Conservation (phyloP, 352 stramenopile genomes). For the Globisporangium viniferum region DNA sequence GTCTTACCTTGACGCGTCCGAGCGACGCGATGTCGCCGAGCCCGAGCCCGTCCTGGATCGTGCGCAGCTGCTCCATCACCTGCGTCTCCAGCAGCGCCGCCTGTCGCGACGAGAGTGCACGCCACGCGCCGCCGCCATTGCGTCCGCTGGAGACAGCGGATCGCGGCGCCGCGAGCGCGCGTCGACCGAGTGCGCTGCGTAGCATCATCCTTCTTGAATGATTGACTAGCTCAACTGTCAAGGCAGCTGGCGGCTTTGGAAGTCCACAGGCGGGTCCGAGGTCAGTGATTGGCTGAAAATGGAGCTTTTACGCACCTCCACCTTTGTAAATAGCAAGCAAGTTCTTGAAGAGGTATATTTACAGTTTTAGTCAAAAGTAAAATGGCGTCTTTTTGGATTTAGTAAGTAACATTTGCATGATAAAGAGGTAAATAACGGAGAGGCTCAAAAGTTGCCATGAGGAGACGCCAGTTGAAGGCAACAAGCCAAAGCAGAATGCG, state of each 20-base stretch:
- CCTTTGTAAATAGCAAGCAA: not conserved
- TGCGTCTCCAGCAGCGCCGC: conserved; percentile 70
- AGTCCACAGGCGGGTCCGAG: not conserved
- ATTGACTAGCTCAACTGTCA: not conserved
- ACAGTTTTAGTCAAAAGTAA: not conserved
- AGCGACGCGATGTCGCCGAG: conserved; percentile 72
- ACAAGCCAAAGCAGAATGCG: not conserved
- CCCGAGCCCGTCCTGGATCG: conserved; percentile 67
- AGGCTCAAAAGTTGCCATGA: not conserved
- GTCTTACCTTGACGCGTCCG: conserved; percentile 72
- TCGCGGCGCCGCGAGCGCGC: conserved; percentile 3
- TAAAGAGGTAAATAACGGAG: not conserved
- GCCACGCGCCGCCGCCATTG: conserved; percentile 6
- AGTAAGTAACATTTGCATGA: not conserved
- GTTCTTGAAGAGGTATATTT: not conserved
- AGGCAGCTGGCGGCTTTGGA: not conserved
- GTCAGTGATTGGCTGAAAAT: conserved; percentile 19
- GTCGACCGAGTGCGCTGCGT: conserved; percentile 22
- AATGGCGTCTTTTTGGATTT: not conserved
- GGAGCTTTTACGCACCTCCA: not conserved
- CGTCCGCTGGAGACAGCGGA: not conserved
- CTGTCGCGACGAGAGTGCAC: conserved; percentile 60
- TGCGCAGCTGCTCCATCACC: conserved; percentile 67
- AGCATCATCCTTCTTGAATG: conserved; percentile 10
- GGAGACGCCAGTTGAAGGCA: not conserved